These are phyloP conservation scores for Mortierella sp. DNA, from an alignment of 371 early-diverging fungal species.

Conservation along the genomic window DNA sequence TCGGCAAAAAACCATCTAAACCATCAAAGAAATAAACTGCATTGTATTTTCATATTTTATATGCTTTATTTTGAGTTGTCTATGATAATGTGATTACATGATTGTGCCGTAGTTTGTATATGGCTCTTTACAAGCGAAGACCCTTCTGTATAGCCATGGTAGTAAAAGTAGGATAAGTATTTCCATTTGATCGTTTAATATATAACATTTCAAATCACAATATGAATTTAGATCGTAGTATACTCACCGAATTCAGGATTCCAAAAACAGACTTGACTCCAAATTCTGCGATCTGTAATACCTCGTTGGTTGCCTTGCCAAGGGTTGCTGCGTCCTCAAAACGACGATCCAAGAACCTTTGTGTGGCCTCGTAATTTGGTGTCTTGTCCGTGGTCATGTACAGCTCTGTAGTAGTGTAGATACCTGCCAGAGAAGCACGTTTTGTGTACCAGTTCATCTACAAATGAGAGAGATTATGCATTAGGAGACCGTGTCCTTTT, in stretches of 20 bases:
- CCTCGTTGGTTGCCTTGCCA: slow-evolving; percentile 69
- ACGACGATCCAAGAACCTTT: slow-evolving; percentile 81
- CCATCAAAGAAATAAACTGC: slow-evolving; percentile 57
- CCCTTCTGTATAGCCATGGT: slow-evolving; percentile 30
- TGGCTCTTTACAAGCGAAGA: slow-evolving; percentile 21
- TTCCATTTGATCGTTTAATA: background rate
- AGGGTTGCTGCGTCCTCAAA: slow-evolving; percentile 76
- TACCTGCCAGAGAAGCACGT: slow-evolving; percentile 81
- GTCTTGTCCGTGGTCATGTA: slow-evolving; percentile 92
- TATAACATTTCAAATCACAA: background rate
- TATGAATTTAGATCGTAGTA: background rate
- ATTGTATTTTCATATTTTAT: slow-evolving; percentile 43
- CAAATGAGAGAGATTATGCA: background rate
- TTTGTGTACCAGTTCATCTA: slow-evolving; percentile 93
- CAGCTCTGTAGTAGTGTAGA: slow-evolving; percentile 88
- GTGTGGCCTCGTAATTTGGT: slow-evolving; percentile 77
- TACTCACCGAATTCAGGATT: slow-evolving; percentile 61
- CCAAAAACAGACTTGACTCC: slow-evolving; percentile 62
- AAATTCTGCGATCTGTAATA: slow-evolving; percentile 60
- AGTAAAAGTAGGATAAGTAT: background rate
- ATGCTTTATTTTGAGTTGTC: background rate
- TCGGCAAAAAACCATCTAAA: slow-evolving; percentile 53
- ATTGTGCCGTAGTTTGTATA: background rate
- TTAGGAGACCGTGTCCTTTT: background rate
- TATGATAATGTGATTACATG: background rate